Evolutionary conservation across 2,329 filamentous ascomycete species (phyloP), one percentile per base, ranked within the genome.

Genomic region (Clonostachys chloroleuca): DNA sequence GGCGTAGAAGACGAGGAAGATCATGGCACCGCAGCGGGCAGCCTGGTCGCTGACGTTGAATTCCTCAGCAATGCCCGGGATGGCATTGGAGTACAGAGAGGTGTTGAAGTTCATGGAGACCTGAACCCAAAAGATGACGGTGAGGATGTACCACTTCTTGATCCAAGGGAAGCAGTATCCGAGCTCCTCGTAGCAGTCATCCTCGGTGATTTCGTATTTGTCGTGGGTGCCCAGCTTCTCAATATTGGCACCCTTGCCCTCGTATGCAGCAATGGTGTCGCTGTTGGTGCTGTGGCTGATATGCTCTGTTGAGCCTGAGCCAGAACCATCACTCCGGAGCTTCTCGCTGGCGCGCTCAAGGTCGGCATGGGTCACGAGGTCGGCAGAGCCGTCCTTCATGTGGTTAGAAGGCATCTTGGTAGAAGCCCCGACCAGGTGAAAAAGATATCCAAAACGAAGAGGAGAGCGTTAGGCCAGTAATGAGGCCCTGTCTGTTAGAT

Each of bases 61-160:
- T 51, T 90, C 77, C 17, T 83, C 70, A 0, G 78, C 71, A 44
- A 90, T 87, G 20, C 85, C 84, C 2, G 62, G 59, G 30, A 87
- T 69, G 42, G 80, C 86, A 54, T 88, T 88, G 18, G 84, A 87
- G 66, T 88, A 89, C 7, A 89, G 73, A 45, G 81, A 84, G 5
- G 85, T 87, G 68, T 89, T 89, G 72, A 89, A 87, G 70, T 89
- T 89, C 85, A 89, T 89, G 5, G 85, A 88, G 2, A 83, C 79
- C 60, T 89, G 86, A 5, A 89, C 84, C 55, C 84, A 69, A 69
- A 88, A 88, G 62, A 89, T 86, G 60, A 88, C 75, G n/a, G 75
- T 76, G 47, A 89, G 76, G 56, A 89, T 86, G 58, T 72, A 80
- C 85, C 86, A 89, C 67, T 89, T 89, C 67, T 81, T 85, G 68